Evolutionary conservation across 1,139 yeast genomes (phyloP).

Genomic region (Entelexis paramagnoliae): DNA sequence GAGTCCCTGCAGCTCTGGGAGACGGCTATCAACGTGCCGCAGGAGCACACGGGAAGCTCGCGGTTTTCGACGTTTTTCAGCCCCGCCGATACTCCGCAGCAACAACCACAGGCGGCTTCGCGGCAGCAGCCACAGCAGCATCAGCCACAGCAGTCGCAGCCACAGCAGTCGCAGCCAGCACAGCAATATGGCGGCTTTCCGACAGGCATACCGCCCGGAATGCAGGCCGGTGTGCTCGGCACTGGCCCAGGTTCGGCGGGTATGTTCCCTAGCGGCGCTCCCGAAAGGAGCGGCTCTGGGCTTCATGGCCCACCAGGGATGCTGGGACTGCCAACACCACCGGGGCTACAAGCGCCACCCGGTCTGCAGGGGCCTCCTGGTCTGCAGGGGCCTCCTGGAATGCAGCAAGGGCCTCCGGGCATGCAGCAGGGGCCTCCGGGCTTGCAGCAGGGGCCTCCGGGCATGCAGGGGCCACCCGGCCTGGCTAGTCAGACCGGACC

Average conservation of each 20-base stretch:
- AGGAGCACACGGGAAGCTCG: constrained; percentile 11
- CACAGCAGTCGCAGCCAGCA: not conserved
- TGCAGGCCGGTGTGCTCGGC: not conserved
- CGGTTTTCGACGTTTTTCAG: constrained; percentile 22
- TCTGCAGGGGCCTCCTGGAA: not conserved
- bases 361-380: constrained; percentile 1
- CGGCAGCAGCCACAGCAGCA: not conserved
- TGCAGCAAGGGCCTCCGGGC: not conserved
- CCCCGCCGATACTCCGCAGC: constrained; percentile 3
- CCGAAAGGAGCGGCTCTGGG: not conserved
- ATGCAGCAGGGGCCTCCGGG: constrained; percentile 22
- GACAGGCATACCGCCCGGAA: not conserved
- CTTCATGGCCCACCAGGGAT: not conserved
- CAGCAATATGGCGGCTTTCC: not conserved
- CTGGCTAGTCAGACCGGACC: constrained; percentile 10
- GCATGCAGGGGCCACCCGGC: constrained; percentile 27
- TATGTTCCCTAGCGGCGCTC: not conserved
- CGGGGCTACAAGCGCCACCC: not conserved
- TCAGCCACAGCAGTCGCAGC: not conserved
- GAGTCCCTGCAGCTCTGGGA: constrained; percentile 16
- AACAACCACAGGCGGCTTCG: not conserved
- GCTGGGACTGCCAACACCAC: no score
- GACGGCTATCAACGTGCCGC: constrained; percentile 4
- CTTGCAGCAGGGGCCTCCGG: constrained; percentile 26
- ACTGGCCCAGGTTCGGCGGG: not conserved